Conservation (phyloP, 192 early-diverging fungal genomes). For the Podila epicladia region DNA sequence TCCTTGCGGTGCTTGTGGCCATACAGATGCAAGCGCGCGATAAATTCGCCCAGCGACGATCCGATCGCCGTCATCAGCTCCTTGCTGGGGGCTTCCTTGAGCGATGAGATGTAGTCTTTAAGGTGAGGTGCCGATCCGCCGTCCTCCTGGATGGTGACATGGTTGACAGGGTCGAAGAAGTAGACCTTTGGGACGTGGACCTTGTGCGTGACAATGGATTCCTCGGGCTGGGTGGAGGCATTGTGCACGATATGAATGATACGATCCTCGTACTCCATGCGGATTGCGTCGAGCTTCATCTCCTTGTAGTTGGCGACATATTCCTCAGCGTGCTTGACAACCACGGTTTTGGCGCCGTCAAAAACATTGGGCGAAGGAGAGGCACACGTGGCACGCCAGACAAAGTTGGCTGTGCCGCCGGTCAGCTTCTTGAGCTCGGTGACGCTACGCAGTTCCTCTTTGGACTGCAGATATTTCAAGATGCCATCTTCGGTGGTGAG, state of each 20-base stretch:
- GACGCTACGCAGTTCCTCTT: constrained; percentile 23
- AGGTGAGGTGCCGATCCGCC: constrained; percentile 32
- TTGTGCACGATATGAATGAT: constrained; percentile 30
- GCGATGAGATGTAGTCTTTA: constrained; percentile 33
- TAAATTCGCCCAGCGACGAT: constrained; percentile 44
- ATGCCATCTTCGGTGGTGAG: constrained; percentile 29
- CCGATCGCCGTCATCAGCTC: constrained; percentile 39
- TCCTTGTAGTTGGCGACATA: constrained; percentile 25
- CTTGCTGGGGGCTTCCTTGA: constrained; percentile 24
- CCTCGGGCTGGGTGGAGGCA: constrained; percentile 18
- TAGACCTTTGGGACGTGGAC: constrained; percentile 38
- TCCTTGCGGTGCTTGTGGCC: constrained; percentile 33
- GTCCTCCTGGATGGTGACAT: constrained; percentile 47
- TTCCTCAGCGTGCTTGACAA: constrained; percentile 38
- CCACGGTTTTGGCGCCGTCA: constrained; percentile 24
- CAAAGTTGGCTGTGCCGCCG: constrained; percentile 52
- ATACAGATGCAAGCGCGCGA: constrained; percentile 46
- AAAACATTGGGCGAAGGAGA: constrained; percentile 17
- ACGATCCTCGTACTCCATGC: constrained; percentile 47
- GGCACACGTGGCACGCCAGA: constrained; percentile 38
- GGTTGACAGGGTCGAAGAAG: constrained; percentile 37
- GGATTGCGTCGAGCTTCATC: constrained; percentile 20
- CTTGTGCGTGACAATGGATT: constrained; percentile 19
- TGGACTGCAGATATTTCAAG: constrained; percentile 35
- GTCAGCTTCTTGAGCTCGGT: constrained; percentile 34